Percentiles rank a stretch among this genome's conserved stretches.
Evolutionary conservation across 352 stramenopile genomes (phyloP).

Genomic region (Pythium myriotylum): DNA sequence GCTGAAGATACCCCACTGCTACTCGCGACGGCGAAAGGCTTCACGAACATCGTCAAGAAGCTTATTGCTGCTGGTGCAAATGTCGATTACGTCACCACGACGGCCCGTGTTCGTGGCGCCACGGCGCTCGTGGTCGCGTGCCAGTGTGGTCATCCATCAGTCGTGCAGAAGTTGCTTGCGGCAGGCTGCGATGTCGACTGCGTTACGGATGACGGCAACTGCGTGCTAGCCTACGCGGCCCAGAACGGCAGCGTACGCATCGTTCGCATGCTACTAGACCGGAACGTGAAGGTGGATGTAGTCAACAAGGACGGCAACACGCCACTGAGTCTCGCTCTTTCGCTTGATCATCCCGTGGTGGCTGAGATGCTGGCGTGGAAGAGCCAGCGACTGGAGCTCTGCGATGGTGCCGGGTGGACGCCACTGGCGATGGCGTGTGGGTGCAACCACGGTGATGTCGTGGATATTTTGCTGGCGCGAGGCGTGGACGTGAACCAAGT

Average conservation of each 20-base stretch:
- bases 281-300: background rate
- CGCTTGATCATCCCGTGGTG: background rate
- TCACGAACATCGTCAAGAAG: background rate
- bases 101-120: background rate
- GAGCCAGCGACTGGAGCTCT: background rate
- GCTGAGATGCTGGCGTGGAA: background rate
- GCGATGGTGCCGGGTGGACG: background rate
- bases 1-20: background rate
- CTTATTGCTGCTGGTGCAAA: background rate
- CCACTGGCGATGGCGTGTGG: background rate
- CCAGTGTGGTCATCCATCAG: background rate
- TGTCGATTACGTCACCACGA: background rate
- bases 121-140: constrained; percentile 1
- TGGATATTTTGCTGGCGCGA: background rate
- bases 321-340: background rate
- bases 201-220: background rate
- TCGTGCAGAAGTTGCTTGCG: constrained; percentile 2
- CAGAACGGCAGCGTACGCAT: background rate
- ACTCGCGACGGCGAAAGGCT: background rate
- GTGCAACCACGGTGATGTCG: background rate
- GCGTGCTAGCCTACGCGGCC: background rate
- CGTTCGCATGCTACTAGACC: background rate
- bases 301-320: background rate
- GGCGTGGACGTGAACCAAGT: constrained; percentile 4
- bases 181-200: background rate